Conservation (phyloP, 768 basidiomycete genomes). For the Mrakia hoshinonis region DNA sequence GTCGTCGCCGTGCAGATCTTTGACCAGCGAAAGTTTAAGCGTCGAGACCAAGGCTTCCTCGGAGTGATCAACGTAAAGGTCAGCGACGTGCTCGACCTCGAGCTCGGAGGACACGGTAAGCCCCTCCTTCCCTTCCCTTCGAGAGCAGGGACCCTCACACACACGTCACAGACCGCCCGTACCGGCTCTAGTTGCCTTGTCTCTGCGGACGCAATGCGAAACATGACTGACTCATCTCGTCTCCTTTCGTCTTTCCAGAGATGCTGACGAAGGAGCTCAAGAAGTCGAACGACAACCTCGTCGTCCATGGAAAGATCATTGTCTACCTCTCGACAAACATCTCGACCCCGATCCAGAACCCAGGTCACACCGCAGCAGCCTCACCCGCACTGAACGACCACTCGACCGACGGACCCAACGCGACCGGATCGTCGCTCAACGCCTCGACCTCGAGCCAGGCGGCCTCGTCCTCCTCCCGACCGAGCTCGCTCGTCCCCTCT, state of each 20-base stretch:
- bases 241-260: conserved; percentile 49
- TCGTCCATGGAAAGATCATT: conserved; percentile 95
- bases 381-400: conserved; percentile 40
- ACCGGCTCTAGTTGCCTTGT: too few relatives aligned
- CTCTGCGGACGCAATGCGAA: too few relatives aligned
- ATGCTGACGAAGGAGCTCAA: conserved; percentile 94
- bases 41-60: conserved; percentile 93
- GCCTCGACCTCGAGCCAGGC: neutral
- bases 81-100: conserved; percentile 80
- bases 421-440: conserved; percentile 47
- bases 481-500: neutral
- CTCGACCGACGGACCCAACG: conserved; percentile 60
- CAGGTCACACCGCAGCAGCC: conserved; percentile 52
- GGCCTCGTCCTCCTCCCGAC: neutral
- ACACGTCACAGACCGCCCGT: neutral
- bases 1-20: conserved; percentile 83
- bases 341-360: conserved; percentile 70
- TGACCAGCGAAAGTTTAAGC: conserved; percentile 98
- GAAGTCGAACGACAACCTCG: conserved; percentile 97
- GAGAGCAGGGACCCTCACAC: neutral
- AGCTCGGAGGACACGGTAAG: conserved; percentile 85
- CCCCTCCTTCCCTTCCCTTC: conserved; percentile 31
- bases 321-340: conserved; percentile 91
- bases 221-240: neutral
- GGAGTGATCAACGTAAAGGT: conserved; percentile 95